Base-by-base conservation (phyloP, 768 basidiomycete species). In the Podaxis sp. region DNA sequence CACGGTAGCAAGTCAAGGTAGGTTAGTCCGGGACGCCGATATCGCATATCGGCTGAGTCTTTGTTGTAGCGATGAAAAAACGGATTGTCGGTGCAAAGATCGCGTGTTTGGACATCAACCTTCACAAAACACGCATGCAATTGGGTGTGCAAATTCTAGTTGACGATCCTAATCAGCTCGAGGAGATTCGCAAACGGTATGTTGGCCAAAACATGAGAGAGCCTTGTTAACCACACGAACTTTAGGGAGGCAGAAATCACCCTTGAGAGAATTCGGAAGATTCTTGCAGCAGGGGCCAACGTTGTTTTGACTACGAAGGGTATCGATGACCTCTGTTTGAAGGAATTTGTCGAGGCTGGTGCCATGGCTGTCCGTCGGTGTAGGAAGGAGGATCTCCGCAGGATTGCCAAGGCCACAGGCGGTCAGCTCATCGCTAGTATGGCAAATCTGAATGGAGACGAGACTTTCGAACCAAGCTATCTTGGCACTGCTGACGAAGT, bases 311-410 rank as follows among this genome's bases (percentile, higher is more conserved):
- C 97, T 13, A 98, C 97, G 12, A 98, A 98, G 75, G 97, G 97
- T 40, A 99, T 98, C 68, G 97, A 99, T 69, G 97, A 99, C 72
- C 82, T 98, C 17, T 98, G 95, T 74, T 78, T 98, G 68, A 99
- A 99, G 74, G 97, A 98, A 77, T 99, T 98, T 69, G 93, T 98
- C 52, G 97, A 99, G 76, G 96, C 95, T 19, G 97, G 97, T 43
- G 96, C 96, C 1, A 98, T 98, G 91, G 97, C 96, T 49, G 97
- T 98, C 54, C 89, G 97, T 66, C 85, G 97, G 68, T 98, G 97
- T 79, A 88, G 91, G 74, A 99, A 99, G 76, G 97, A 99, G 73
- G 97, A 99, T 73, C 84, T 98, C 54, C 88, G 94, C 61, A 88
- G 97, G 55, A 98, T 98, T 68, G 97, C 97, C 27, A 96, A 90